These are phyloP conservation scores for Pichia sp. DNA, from an alignment of 1,139 yeast genomes.

Conservation along the genomic window DNA sequence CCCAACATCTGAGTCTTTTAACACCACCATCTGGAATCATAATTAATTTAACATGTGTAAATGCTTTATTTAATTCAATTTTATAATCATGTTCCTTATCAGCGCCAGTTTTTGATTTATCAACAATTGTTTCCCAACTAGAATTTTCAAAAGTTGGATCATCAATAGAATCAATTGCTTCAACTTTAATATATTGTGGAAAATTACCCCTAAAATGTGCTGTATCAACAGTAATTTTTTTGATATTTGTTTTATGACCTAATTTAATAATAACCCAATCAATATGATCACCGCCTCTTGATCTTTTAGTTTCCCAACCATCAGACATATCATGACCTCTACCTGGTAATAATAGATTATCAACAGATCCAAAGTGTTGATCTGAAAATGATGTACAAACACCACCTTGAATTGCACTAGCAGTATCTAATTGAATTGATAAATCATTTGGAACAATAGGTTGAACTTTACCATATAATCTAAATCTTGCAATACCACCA, in stretches of 20 bases:
- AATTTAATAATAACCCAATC: conserved; percentile 87
- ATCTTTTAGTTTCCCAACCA: conserved; percentile 97
- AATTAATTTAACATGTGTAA: conserved; percentile 68
- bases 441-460: conserved; percentile 53
- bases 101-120: conserved; percentile 66
- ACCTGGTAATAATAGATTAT: conserved; percentile 83
- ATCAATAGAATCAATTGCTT: conserved; percentile 42
- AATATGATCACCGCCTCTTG: conserved; percentile 72
- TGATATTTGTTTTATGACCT: conserved; percentile 57
- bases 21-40: conserved; percentile 97
- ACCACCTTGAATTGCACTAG: conserved; percentile 83
- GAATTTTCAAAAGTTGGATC: conserved; percentile 37
- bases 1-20: conserved; percentile 79
- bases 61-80: conserved; percentile 28
- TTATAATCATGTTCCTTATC: conserved; percentile 67
- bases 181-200: conserved; percentile 70
- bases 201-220: conserved; percentile 92
- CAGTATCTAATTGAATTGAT: conserved; percentile 56
- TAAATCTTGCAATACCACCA: conserved; percentile 94
- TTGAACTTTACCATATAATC: conserved; percentile 75
- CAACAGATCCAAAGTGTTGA: conserved; percentile 90
- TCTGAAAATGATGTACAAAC: conserved; percentile 78
- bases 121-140: conserved; percentile 61
- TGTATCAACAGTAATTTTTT: conserved; percentile 70
- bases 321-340: conserved; percentile 95